A percentile compares a stretch with the other conserved stretches of the same genome.
These are phyloP conservation scores for Taiozyma sp. DNA, from an alignment of 1,139 yeast species.

Conservation along the genomic window DNA sequence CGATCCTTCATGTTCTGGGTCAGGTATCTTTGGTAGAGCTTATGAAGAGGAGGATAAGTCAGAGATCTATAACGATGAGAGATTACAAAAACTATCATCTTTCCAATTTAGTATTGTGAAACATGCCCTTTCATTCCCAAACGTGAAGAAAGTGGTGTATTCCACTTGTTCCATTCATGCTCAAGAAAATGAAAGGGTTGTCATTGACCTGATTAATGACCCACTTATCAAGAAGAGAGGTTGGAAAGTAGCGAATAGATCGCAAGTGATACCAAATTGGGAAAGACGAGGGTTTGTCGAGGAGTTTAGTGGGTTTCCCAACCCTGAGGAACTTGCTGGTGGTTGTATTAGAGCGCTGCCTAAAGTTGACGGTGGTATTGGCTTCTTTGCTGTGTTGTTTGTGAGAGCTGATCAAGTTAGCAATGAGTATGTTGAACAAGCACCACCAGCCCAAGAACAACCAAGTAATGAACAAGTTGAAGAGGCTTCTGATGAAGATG, in stretches of 20 bases:
- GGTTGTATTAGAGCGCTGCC: constrained; percentile 87
- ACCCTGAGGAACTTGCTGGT: constrained; percentile 55
- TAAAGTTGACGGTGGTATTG: constrained; percentile 91
- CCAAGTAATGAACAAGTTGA: constrained; percentile 4
- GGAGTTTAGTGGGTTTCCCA: constrained; percentile 52
- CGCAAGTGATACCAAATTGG: constrained; percentile 76
- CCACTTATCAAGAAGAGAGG: constrained; percentile 53
- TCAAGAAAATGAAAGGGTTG: constrained; percentile 91
- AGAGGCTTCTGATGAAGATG: constrained; percentile 4
- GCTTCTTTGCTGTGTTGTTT: constrained; percentile 76
- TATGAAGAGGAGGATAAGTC: constrained; percentile 29
- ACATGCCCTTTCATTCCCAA: constrained; percentile 83
- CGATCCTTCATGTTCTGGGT: constrained; percentile 97
- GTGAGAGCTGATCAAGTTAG: constrained; percentile 24
- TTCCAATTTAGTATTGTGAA: constrained; percentile 84
- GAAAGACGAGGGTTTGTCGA: constrained; percentile 70
- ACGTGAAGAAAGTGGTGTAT: constrained; percentile 74
- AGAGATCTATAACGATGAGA: constrained; percentile 41
- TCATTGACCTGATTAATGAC: constrained; percentile 66
- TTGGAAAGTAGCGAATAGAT: constrained; percentile 66
- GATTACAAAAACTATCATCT: constrained; percentile 69
- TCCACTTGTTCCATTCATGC: constrained; percentile 95
- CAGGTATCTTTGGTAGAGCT: constrained; percentile 91
- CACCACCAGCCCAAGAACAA: neutral
- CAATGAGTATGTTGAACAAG: neutral